phyloP scores from a whole-genome alignment of 148 eudicot genomes.

The Heliosperma pusillum region DNA sequence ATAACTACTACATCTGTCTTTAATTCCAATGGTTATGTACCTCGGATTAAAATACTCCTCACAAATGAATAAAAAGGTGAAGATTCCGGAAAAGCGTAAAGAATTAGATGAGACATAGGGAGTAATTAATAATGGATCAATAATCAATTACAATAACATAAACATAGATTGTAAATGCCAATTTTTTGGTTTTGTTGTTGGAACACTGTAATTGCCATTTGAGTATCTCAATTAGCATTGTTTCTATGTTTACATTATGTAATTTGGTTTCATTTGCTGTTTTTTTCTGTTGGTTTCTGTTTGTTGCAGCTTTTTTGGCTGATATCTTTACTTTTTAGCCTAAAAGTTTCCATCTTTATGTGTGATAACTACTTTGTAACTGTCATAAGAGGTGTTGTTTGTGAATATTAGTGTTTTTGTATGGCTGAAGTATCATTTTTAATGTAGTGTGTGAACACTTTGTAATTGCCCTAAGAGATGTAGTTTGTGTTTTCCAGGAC shows the following conservation, averaged over 20 bases:
- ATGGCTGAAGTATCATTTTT: too few species aligned
- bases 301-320: slow-evolving; percentile 22
- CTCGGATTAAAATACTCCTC: too few species aligned
- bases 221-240: slow-evolving; percentile 8
- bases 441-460: slow-evolving; percentile 1
- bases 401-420: too few species aligned
- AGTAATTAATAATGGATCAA: too few species aligned
- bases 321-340: slow-evolving; percentile 22
- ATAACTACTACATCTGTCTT: too few species aligned
- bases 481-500: slow-evolving; percentile 53
- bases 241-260: background rate
- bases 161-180: too few species aligned
- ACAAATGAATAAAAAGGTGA: too few species aligned
- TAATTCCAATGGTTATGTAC: too few species aligned
- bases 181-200: too few species aligned
- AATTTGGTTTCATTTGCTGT: background rate
- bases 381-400: background rate
- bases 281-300: slow-evolving; percentile 7
- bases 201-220: background rate
- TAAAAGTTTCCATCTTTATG: slow-evolving; percentile 23
- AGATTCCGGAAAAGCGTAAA: too few species aligned
- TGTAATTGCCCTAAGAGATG: background rate
- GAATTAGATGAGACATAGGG: too few species aligned
- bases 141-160: too few species aligned
- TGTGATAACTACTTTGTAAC: background rate